Evolutionary conservation across 306 rosid genomes (phyloP), one percentile per base, ranked within the genome.

Genomic region (Malus fusca): DNA sequence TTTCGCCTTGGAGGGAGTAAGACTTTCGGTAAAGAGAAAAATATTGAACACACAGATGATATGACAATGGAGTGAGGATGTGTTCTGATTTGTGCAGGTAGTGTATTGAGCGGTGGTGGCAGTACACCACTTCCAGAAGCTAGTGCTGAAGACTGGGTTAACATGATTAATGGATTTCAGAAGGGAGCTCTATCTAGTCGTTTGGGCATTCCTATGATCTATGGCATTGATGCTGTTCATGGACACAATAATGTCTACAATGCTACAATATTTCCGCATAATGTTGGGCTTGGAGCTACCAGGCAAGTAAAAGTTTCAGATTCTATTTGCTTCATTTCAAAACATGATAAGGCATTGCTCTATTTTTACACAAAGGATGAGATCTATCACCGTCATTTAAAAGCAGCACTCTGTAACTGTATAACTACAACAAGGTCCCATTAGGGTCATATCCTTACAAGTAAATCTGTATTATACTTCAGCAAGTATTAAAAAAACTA

Each of bases 171-270:
- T 77, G 93, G 70, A 68, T 90, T 81, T 78, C 99, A 95, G 84
- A 95, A 89, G 59, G 97, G 92, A 10, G 69, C 99, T 76, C 83
- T 92, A 11, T 78, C 88, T 37, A 92, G 89, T 73, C 93, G 97
- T 70, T 84, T 95, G 85, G 97, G 96, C 7, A 95, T 95, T 37
- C 99, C 99, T 25, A 95, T 95, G 97, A 87, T 95, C 21, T 95
- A 95, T 76, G 97, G 99, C 68, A 95, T 92, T 76, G 99, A 95
- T 84, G 99, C 99, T 75, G 93, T 94, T 76, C 98, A 94, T 81
- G 98, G 98, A 73, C 97, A 94, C 88, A 94, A 94, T 80, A 92
- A 90, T 78, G 98, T 94, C 66, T 92, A 85, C 60, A 94, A 94
- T 77, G 96, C 98, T 52, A 94, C 98, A 61, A 88, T 94, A 81